Percentiles rank a stretch among this genome's conserved stretches.
Evolutionary conservation across 768 basidiomycete genomes (phyloP).

Genomic region (Mycena rosella): DNA sequence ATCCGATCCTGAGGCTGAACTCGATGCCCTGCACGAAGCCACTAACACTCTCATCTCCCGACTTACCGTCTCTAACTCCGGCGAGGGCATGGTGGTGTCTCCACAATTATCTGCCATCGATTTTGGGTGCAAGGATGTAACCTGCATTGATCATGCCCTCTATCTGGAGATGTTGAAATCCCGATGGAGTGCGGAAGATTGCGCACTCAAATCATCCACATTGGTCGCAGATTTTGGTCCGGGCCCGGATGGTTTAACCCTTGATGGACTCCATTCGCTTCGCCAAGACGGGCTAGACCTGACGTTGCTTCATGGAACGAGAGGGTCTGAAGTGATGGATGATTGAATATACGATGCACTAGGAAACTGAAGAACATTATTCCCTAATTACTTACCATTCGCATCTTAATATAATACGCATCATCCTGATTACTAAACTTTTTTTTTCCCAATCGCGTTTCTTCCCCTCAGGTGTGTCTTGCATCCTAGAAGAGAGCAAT

Average conservation of each 20-base stretch:
- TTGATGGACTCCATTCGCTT: neutral
- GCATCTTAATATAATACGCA: no score
- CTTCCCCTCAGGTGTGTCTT: no score
- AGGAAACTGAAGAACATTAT: neutral
- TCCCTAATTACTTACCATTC: no score
- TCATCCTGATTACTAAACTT: no score
- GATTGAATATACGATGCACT: neutral
- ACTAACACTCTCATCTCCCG: neutral
- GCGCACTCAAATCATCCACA: neutral
- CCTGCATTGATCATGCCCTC: neutral
- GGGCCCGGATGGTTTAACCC: neutral
- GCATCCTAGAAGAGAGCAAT: no score
- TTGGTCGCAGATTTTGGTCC: neutral
- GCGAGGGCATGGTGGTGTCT: neutral
- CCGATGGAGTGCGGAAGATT: neutral
- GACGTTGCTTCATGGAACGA: neutral
- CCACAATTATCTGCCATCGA: neutral
- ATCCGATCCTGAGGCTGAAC: no score
- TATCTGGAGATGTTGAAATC: slow-evolving; percentile 4
- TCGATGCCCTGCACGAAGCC: neutral
- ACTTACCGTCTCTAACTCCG: neutral
- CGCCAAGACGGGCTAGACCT: neutral
- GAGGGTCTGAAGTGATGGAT: neutral
- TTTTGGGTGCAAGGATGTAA: neutral
- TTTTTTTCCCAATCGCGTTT: no score